Base-by-base conservation (phyloP, 108 stramenopile genomes). In the Parietichytrium sp. region DNA sequence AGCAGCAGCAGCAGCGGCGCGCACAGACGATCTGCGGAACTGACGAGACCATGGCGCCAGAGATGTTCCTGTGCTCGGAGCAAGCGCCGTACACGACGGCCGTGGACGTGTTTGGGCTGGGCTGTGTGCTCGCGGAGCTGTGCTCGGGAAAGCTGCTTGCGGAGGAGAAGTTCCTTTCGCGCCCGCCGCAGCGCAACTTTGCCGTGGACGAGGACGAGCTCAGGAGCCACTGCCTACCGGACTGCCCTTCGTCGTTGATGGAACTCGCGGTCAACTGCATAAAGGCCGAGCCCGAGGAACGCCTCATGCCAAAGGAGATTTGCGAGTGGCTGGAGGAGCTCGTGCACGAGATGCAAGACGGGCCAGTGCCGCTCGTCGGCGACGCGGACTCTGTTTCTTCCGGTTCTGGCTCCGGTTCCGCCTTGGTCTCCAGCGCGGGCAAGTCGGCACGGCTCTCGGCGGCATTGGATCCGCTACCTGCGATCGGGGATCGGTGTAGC, bases 1-100 rank as follows among this genome's bases (percentile, higher is more conserved):
- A 23, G 10, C 61, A 27, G 8, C 61, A 72, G 15, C 33, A 25
- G 7, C 20, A 33, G 10, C 61, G 61, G n/a, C 61, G 61, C 20
- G 38, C 38, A 1, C 61, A 72, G 79, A 84, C 83, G 36, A 80
- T 80, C 18, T 80, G 79, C 79, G 83, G 83, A 51, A 84, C 83
- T 13, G 54, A 80, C 7, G 83, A 80, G 51, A 80, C 55, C 38
- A 84, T 84, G 83, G 83, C 83, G 23, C 83, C 83, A 3, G 83
- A 82, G 38, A 15, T 79, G 0, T 26, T 82, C 51, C 77, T 45
- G n/a, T 81, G 54, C 15, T 42, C 81, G 38, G 48, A 7, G 4
- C n/a, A n/a, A n/a, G n/a, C n/a, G n/a, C 61, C 61, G 8, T 72
- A 72, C 42, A 72, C 61, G 38, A 42, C 61, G 13, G 36, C 61